Evolutionary conservation across 164 flowering plant species (phyloP).

Genomic region (Vitis rupestris): DNA sequence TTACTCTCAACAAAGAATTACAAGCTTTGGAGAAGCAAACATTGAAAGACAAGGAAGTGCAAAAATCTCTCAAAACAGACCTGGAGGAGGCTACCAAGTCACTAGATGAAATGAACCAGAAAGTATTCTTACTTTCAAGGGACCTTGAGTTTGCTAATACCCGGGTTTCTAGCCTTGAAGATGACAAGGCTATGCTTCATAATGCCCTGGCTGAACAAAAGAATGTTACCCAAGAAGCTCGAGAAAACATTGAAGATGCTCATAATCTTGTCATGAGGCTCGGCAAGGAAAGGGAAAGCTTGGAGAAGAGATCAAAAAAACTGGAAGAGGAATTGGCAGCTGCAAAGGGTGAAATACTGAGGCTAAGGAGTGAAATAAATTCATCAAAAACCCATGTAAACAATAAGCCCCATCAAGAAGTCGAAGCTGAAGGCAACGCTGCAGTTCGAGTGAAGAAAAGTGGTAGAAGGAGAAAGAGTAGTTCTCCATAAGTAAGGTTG

Average conservation of each 20-base stretch:
- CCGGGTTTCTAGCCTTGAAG: constrained; percentile 49
- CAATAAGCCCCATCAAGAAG: constrained; percentile 25
- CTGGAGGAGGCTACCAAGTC: constrained; percentile 75
- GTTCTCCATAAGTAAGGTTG: constrained; percentile 14
- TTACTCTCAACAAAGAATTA: constrained; percentile 54
- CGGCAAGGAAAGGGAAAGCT: constrained; percentile 70
- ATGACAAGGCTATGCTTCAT: constrained; percentile 54
- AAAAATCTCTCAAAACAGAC: constrained; percentile 54
- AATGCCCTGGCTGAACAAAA: constrained; percentile 58
- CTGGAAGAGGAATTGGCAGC: constrained; percentile 71
- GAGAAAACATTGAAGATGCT: constrained; percentile 82
- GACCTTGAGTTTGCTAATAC: constrained; percentile 58
- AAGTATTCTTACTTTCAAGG: constrained; percentile 48
- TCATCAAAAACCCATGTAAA: constrained; percentile 31
- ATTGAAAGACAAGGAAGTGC: constrained; percentile 51
- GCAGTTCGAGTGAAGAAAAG: constrained; percentile 42
- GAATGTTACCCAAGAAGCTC: constrained; percentile 46
- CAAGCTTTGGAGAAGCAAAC: constrained; percentile 55
- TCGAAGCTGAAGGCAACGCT: constrained; percentile 25
- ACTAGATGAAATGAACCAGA: constrained; percentile 71
- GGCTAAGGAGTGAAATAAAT: constrained; percentile 51
- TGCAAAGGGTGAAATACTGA: constrained; percentile 81
- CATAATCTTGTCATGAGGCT: constrained; percentile 67
- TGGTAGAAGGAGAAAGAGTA: constrained; percentile 48
- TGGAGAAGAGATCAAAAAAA: constrained; percentile 61